phyloP scores from a whole-genome alignment of 345 rosid genomes.

The Toxicodendron radicans region DNA sequence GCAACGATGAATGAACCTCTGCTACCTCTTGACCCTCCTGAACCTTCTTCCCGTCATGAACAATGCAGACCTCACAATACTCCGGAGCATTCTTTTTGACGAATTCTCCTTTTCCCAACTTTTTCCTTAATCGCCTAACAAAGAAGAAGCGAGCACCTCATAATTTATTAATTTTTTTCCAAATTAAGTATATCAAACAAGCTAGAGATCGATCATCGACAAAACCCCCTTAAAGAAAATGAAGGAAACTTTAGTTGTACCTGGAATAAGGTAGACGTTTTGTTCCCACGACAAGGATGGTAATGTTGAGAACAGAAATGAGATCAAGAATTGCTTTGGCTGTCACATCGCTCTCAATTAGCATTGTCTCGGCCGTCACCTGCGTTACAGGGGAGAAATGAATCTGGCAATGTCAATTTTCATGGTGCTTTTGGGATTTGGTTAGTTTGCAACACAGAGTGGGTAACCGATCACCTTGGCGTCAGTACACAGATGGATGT shows the following conservation, averaged over 20 bases:
- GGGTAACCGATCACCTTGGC: conserved; percentile 37
- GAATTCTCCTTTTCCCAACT: conserved; percentile 39
- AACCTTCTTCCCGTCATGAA: conserved; percentile 40
- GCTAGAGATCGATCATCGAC: background rate
- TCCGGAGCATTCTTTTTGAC: conserved; percentile 58
- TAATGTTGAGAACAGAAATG: conserved; percentile 59
- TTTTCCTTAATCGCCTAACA: conserved; percentile 36
- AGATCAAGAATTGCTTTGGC: conserved; percentile 57
- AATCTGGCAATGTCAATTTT: background rate
- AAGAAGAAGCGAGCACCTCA: background rate
- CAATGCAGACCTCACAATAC: conserved; percentile 46
- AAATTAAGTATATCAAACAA: background rate
- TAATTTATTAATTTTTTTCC: background rate
- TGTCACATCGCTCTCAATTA: conserved; percentile 44
- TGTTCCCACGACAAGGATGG: conserved; percentile 56
- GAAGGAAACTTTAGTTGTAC: conserved; percentile 18
- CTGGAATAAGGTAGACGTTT: conserved; percentile 40
- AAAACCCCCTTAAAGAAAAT: background rate
- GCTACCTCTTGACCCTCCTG: conserved; percentile 10
- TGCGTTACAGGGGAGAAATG: conserved; percentile 17
- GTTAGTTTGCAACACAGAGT: background rate
- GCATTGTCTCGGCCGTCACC: conserved; percentile 59
- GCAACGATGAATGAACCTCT: conserved; percentile 15
- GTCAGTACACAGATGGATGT: conserved; percentile 46
- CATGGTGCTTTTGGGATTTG: background rate